phyloP scores from a whole-genome alignment of 768 basidiomycete genomes.

The Lactarius tabidus region DNA sequence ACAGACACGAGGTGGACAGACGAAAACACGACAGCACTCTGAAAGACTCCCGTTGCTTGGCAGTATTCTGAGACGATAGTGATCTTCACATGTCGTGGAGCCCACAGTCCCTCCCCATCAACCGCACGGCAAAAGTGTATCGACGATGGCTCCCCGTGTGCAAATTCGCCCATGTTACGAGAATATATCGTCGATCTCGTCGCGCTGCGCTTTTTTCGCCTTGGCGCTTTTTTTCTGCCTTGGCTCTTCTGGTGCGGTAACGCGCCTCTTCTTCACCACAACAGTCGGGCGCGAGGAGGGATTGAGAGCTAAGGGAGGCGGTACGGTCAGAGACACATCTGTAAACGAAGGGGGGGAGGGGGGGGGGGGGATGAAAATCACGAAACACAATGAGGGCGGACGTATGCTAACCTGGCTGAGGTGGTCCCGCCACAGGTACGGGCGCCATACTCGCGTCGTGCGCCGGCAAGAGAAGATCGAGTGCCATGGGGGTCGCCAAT shows the following conservation, averaged over 20 bases:
- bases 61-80: no score
- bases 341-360: not conserved
- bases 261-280: conserved; percentile 17
- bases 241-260: not conserved
- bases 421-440: not conserved
- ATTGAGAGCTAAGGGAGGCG: not conserved
- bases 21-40: no score
- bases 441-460: not conserved
- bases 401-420: conserved; percentile 2
- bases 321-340: not conserved
- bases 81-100: no score
- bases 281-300: not conserved
- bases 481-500: not conserved
- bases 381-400: no score
- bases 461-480: not conserved
- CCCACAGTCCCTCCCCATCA: no score
- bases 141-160: not conserved
- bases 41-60: no score
- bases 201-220: conserved; percentile 1
- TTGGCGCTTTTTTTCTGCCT: conserved; percentile 5
- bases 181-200: conserved; percentile 27
- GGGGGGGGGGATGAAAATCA: not conserved
- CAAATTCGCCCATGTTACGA: not conserved
- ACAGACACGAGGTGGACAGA: no score
- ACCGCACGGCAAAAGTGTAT: not conserved